Evolutionary conservation across 2,329 filamentous ascomycete genomes (phyloP), one percentile per base, ranked within the genome.

Genomic region (Botryotinia globosa): DNA sequence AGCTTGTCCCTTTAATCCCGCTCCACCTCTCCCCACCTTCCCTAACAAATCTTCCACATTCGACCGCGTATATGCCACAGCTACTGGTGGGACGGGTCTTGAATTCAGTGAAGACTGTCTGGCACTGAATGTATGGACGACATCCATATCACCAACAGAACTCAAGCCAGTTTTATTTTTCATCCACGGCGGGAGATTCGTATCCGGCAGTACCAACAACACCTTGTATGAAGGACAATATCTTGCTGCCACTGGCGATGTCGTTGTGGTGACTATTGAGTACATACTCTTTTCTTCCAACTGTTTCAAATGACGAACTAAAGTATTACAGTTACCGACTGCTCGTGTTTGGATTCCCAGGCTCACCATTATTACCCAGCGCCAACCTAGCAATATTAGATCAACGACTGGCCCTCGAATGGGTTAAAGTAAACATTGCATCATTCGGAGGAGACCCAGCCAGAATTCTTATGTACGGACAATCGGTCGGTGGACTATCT

Each of bases 91-190:
- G 29, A 37, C 32, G 5, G 8, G 68, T 34, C 29, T 70, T 3
- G 3, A 5, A 0, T 44, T 62, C 18, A 74, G 78, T 68, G 82
- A 84, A 70, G 82, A 84, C 72, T 84, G 82, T 68, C 73, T 84
- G 7, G 80, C 79, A 3, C 70, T 84, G 42, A 83, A 84, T 72
- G 76, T 83, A 14, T 83, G 82, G 82, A 77, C 80, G 6, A 74
- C 80, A 42, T 75, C 80, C n/a, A 77, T 81, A 58, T 77, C 76
- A 3, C 77, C 79, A 10, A 78, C 78, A 4, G 68, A 73, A 34
- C 79, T 80, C 48, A 85, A 83, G 58, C 79, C 84, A 6, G 84
- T 85, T 34, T 74, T 85, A 42, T 79, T 85, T 16, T 85, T 83
- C 81, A 81, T 85, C 12, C 81, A 83, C 65, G 84, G 84, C 3